Conservation (phyloP, 495 filamentous ascomycete genomes). For the Haplographium delicatum region DNA sequence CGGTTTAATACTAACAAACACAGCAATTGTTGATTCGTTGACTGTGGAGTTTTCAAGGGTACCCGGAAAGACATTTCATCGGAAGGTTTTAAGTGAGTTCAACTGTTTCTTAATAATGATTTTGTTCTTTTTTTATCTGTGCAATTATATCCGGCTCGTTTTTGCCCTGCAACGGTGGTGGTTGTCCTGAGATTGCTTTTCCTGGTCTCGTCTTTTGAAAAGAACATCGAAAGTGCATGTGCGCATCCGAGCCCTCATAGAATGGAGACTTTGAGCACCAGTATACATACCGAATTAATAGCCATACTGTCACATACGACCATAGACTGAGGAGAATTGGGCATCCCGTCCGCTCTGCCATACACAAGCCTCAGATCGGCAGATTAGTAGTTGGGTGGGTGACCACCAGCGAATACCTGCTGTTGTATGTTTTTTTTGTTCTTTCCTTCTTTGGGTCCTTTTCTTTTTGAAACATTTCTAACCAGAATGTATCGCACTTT, state of each 20-base stretch:
- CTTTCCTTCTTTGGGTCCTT: neutral
- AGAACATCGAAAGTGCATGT: no score
- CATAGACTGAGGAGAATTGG: constrained; percentile 23
- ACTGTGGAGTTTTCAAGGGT: constrained; percentile 67
- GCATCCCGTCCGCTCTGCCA: constrained; percentile 27
- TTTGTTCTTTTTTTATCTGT: neutral
- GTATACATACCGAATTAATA: constrained; percentile 2
- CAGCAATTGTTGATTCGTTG: constrained; percentile 47
- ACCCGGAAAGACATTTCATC: constrained; percentile 69
- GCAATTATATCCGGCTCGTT: no score
- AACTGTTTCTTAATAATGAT: neutral
- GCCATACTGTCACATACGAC: constrained; percentile 18
- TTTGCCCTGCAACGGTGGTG: no score
- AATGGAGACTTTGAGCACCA: no score
- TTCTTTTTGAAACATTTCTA: neutral
- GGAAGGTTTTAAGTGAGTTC: constrained; percentile 65
- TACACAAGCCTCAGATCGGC: constrained; percentile 24
- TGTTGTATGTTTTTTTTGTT: constrained; percentile 29
- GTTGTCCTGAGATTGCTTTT: no score
- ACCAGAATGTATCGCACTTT: neutral
- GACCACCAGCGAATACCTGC: constrained; percentile 25
- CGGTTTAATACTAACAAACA: neutral
- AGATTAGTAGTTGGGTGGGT: constrained; percentile 26
- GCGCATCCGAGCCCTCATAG: no score
- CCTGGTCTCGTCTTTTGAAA: no score